These are phyloP conservation scores for Coffea humblotiana DNA, from an alignment of 305 asterid genomes.

Conservation along the genomic window DNA sequence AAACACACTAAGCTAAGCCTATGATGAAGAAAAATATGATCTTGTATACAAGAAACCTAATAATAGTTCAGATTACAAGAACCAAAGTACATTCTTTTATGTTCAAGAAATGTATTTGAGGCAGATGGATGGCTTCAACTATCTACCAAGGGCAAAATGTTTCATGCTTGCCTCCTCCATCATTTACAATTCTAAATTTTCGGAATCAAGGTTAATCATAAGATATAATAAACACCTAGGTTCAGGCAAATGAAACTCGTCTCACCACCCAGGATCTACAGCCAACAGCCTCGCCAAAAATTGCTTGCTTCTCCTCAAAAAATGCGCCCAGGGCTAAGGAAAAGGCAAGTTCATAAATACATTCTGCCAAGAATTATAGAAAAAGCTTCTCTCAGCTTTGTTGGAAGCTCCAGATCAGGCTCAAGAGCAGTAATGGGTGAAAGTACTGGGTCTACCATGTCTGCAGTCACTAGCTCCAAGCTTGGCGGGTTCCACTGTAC, in stretches of 20 bases:
- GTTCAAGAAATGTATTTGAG: not conserved
- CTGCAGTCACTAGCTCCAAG: conserved; percentile 69
- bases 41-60: not conserved
- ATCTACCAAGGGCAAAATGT: not conserved
- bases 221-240: not conserved
- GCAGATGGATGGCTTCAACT: not conserved
- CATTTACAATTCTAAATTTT: not conserved
- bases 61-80: not conserved
- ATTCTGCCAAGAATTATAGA: conserved; percentile 24
- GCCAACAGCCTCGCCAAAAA: not conserved
- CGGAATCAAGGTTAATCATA: not conserved
- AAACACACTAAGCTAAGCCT: too few species aligned
- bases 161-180: not conserved
- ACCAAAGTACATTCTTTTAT: not conserved
- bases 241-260: not conserved
- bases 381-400: conserved; percentile 80
- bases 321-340: not conserved
- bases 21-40: not conserved
- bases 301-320: not conserved
- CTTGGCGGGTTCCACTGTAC: conserved; percentile 97
- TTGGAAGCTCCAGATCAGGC: conserved; percentile 85
- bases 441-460: conserved; percentile 89
- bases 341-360: not conserved
- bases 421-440: conserved; percentile 61
- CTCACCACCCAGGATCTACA: not conserved